These are phyloP conservation scores for Coniochaeta hoffmannii DNA, from an alignment of 2,329 filamentous ascomycete species.

Conservation along the genomic window DNA sequence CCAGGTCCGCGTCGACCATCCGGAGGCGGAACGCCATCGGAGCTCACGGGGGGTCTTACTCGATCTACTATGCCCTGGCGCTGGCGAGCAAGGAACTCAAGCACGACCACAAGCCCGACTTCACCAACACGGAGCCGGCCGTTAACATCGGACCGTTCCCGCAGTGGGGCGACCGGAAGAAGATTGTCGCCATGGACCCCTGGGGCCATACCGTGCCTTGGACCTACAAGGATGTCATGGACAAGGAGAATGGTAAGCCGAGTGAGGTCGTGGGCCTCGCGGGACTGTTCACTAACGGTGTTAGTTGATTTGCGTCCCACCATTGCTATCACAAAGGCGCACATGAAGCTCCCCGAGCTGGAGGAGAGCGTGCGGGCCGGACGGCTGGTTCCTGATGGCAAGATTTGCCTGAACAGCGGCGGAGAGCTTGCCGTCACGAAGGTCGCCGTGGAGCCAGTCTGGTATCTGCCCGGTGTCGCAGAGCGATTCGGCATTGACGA, in stretches of 20 bases:
- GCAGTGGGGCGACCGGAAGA: conserved; percentile 82
- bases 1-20: conserved; percentile 66
- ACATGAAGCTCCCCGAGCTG: conserved; percentile 95
- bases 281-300: conserved; percentile 5
- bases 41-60: conserved; percentile 74
- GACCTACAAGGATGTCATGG: conserved; percentile 73
- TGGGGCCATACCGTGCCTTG: conserved; percentile 81
- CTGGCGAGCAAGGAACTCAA: conserved; percentile 86
- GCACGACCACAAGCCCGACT: conserved; percentile 67
- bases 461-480: conserved; percentile 82
- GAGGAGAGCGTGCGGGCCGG: conserved; percentile 79
- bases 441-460: conserved; percentile 90
- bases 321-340: conserved; percentile 84
- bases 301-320: conserved; percentile 78
- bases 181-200: conserved; percentile 97
- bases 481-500: conserved; percentile 94
- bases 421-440: conserved; percentile 94
- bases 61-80: conserved; percentile 89
- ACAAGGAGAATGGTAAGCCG: conserved; percentile 58
- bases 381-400: conserved; percentile 72
- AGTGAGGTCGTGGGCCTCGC: neutral
- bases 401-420: conserved; percentile 76
- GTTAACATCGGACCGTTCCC: conserved; percentile 81
- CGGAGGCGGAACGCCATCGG: conserved; percentile 67
- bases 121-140: conserved; percentile 79